These are phyloP conservation scores for Colletotrichum sp. DNA, from an alignment of 2,329 filamentous ascomycete species.

Conservation along the genomic window DNA sequence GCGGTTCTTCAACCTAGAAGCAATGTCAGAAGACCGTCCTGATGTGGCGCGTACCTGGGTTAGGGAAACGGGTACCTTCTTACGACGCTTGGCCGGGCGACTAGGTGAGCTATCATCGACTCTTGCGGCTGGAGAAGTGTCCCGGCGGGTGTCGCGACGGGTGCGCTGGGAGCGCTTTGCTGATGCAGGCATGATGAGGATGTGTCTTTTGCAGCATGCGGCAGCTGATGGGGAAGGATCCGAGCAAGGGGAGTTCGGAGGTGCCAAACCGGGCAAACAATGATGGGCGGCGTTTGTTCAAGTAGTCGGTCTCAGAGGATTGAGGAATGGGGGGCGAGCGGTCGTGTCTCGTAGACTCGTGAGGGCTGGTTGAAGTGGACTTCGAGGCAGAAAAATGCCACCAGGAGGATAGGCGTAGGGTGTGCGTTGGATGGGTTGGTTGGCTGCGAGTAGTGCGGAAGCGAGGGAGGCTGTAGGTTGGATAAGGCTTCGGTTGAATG, in stretches of 20 bases:
- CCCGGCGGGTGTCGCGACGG: slow-evolving; percentile 43
- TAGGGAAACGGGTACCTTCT: slow-evolving; percentile 51
- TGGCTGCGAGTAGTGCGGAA: neutral
- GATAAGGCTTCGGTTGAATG: neutral
- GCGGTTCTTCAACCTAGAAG: slow-evolving; percentile 38
- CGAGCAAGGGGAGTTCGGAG: neutral
- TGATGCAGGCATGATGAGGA: slow-evolving; percentile 38
- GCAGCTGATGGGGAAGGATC: neutral
- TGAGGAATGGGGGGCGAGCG: slow-evolving; percentile 6
- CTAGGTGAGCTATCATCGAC: slow-evolving; percentile 62
- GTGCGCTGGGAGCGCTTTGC: slow-evolving; percentile 40
- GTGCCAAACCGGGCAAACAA: neutral
- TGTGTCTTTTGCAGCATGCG: slow-evolving; percentile 1
- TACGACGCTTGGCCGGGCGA: slow-evolving; percentile 68
- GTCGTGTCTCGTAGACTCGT: slow-evolving; percentile 10
- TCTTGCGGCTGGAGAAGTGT: slow-evolving; percentile 34
- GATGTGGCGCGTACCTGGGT: neutral
- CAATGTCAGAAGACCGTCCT: neutral
- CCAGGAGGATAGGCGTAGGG: neutral
- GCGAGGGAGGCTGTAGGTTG: neutral
- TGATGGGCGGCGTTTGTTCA: neutral
- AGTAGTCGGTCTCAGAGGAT: slow-evolving; percentile 12
- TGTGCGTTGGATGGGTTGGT: neutral
- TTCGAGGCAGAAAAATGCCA: slow-evolving; percentile 9
- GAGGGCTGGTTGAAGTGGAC: neutral